A percentile compares a stretch with the other conserved stretches of the same genome.
Evolutionary conservation across 345 rosid genomes (phyloP).

Genomic region (Ceriops zippeliana): DNA sequence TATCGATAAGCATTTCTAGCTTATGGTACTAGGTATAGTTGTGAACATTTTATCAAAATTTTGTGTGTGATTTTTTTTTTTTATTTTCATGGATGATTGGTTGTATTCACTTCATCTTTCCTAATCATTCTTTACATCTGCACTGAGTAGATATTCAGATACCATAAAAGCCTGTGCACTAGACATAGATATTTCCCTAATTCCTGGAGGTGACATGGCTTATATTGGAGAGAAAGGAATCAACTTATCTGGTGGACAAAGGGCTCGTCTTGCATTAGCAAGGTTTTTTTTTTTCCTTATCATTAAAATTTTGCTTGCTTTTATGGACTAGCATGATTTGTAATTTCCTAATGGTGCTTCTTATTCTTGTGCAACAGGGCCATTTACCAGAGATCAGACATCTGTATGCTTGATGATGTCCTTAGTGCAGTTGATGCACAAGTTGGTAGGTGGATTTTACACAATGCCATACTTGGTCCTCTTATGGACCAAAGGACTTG

Average conservation of each 20-base stretch:
- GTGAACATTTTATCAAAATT: not conserved
- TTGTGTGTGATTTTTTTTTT: not conserved
- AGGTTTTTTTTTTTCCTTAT: slow-evolving; percentile 43
- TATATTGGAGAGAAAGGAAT: slow-evolving; percentile 79
- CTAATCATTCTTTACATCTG: slow-evolving; percentile 1
- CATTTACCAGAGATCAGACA: slow-evolving; percentile 60
- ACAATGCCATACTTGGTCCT: slow-evolving; percentile 66
- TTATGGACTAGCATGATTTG: slow-evolving; percentile 14
- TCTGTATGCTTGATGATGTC: slow-evolving; percentile 81
- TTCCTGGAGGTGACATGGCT: slow-evolving; percentile 86
- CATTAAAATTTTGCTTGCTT: slow-evolving; percentile 10
- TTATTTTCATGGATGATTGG: too few relatives aligned
- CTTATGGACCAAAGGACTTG: slow-evolving; percentile 55
- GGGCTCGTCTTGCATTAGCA: slow-evolving; percentile 92
- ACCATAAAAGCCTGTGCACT: slow-evolving; percentile 67
- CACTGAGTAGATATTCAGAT: slow-evolving; percentile 52
- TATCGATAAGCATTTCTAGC: not conserved
- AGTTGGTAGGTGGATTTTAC: slow-evolving; percentile 80
- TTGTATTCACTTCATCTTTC: not conserved
- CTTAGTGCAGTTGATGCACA: slow-evolving; percentile 96
- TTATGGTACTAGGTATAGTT: not conserved
- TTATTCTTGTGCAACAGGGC: slow-evolving; percentile 49
- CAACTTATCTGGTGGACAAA: slow-evolving; percentile 96
- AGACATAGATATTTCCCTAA: slow-evolving; percentile 69
- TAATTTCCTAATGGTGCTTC: slow-evolving; percentile 3